Conservation (phyloP, 257 asterid species). For the Forsythia viridissima region DNA sequence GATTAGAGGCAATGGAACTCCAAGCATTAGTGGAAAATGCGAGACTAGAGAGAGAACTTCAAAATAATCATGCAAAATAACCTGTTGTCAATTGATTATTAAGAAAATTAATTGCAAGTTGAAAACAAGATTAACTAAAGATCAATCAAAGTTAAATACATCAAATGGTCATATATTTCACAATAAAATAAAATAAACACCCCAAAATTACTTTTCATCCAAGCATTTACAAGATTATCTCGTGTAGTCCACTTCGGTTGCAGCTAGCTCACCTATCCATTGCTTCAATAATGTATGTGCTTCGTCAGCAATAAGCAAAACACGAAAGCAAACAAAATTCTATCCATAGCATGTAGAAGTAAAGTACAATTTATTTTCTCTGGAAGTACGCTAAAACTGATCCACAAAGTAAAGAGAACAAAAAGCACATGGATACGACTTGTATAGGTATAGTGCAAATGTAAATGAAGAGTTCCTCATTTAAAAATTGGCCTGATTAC, state of each 20-base stretch:
- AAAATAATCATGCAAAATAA: not conserved
- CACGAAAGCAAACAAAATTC: not conserved
- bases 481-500: not conserved
- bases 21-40: not conserved
- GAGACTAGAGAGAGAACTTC: not conserved
- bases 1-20: not conserved
- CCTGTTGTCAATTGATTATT: not conserved
- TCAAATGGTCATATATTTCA: not conserved
- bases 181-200: not conserved
- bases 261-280: not conserved
- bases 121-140: not conserved
- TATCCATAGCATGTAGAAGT: not conserved
- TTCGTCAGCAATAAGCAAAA: not conserved
- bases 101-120: too few relatives aligned
- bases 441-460: not conserved
- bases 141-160: not conserved
- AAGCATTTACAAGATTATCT: not conserved
- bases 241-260: not conserved
- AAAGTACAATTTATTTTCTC: not conserved
- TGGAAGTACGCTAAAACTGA: not conserved
- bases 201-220: not conserved
- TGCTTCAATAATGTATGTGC: not conserved
- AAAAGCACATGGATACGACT: not conserved
- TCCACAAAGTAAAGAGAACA: constrained; percentile 1
- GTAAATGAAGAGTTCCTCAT: not conserved